Conservation (phyloP, 768 basidiomycete genomes). For the Daedaleopsis nitida region DNA sequence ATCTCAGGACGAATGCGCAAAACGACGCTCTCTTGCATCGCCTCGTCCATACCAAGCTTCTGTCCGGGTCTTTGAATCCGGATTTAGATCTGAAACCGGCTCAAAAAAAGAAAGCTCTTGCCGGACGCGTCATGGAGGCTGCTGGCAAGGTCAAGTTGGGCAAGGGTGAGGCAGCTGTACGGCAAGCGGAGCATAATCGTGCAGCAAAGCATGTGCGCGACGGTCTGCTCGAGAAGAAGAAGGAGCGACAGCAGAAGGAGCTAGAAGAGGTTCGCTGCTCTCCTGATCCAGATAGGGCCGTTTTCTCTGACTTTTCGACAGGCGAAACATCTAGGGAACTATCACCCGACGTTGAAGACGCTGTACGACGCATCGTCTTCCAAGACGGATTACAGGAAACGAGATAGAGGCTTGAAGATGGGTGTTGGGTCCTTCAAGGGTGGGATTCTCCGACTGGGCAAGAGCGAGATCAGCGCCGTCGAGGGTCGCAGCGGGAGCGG, state of each 20-base stretch:
- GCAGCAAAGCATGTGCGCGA: slow-evolving; percentile 74
- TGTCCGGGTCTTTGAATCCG: slow-evolving; percentile 71
- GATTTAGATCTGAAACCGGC: slow-evolving; percentile 66
- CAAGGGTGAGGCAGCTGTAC: slow-evolving; percentile 66
- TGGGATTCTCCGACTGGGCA: slow-evolving; percentile 67
- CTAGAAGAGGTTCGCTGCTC: slow-evolving; percentile 64
- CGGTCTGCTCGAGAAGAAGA: slow-evolving; percentile 65
- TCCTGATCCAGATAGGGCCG: background rate
- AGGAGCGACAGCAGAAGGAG: slow-evolving; percentile 51
- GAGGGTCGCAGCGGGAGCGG: slow-evolving; percentile 22
- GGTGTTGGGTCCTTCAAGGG: slow-evolving; percentile 77
- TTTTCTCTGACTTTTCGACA: slow-evolving; percentile 29
- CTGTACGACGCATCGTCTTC: slow-evolving; percentile 49
- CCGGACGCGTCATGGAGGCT: slow-evolving; percentile 76
- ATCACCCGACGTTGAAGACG: slow-evolving; percentile 77
- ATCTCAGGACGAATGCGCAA: slow-evolving; percentile 64
- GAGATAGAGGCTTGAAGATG: slow-evolving; percentile 71
- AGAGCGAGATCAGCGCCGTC: slow-evolving; percentile 54
- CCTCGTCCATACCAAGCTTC: slow-evolving; percentile 75
- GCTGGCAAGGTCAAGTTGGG: slow-evolving; percentile 70
- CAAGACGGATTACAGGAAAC: slow-evolving; percentile 39
- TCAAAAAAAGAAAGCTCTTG: slow-evolving; percentile 70
- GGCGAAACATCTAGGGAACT: slow-evolving; percentile 86
- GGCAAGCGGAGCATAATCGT: slow-evolving; percentile 64
- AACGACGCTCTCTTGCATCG: slow-evolving; percentile 81